Evolutionary conservation across 2,329 filamentous ascomycete genomes (phyloP).

Genomic region (Paracamarosporium sp.): DNA sequence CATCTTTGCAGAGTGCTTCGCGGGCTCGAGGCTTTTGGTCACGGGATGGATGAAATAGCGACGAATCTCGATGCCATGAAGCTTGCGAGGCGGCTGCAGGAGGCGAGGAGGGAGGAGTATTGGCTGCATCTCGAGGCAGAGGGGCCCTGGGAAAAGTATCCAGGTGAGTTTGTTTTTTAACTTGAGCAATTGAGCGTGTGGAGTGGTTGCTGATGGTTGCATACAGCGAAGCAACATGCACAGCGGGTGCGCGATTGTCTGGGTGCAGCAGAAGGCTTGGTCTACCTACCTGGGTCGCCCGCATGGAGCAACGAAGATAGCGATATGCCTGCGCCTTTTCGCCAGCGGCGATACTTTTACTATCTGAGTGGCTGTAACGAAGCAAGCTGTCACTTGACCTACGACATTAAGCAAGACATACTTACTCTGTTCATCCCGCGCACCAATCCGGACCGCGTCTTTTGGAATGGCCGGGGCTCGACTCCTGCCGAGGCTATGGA

Average conservation of each 20-base stretch:
- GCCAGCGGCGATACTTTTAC: constrained; percentile 68
- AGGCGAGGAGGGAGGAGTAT: constrained; percentile 35
- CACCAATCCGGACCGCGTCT: constrained; percentile 65
- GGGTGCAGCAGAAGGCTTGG: constrained; percentile 51
- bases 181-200: constrained; percentile 7
- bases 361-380: constrained; percentile 62
- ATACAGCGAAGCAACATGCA: constrained; percentile 49
- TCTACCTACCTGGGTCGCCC: constrained; percentile 63
- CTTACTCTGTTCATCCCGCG: constrained; percentile 78
- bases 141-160: constrained; percentile 47
- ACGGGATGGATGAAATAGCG: constrained; percentile 17
- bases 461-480: constrained; percentile 70
- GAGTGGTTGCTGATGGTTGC: constrained; percentile 2
- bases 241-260: constrained; percentile 44
- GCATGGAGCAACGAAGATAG: constrained; percentile 63
- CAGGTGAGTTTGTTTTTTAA: constrained; percentile 31
- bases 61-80: constrained; percentile 33
- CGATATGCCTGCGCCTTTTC: constrained; percentile 63
- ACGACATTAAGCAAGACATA: constrained; percentile 64
- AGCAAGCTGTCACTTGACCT: constrained; percentile 63
- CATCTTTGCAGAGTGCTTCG: constrained; percentile 7
- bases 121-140: constrained; percentile 44
- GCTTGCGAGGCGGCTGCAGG: constrained; percentile 35
- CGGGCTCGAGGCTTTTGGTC: constrained; percentile 10
- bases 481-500: constrained; percentile 66